Conservation (phyloP, 2,329 filamentous ascomycete genomes). For the Drechslera avenae region DNA sequence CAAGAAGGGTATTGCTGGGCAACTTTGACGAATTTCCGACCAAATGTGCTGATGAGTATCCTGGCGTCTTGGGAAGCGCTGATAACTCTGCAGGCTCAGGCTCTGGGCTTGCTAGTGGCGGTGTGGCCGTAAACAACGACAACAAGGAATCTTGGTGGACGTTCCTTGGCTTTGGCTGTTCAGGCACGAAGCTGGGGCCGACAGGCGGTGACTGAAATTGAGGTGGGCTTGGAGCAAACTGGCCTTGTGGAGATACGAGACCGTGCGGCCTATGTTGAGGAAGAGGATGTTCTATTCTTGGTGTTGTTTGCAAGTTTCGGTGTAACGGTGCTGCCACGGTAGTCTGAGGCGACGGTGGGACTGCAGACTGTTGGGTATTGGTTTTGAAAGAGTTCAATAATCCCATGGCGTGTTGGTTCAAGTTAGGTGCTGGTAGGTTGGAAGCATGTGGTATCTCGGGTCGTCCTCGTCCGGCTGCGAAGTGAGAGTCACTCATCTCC, state of each 20-base stretch:
- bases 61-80: conserved; percentile 50
- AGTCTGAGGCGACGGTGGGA: conserved; percentile 11
- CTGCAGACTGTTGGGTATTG: conserved; percentile 29
- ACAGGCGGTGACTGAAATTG: conserved; percentile 38
- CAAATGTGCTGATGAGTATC: conserved; percentile 30
- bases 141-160: conserved; percentile 54
- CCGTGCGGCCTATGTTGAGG: conserved; percentile 30
- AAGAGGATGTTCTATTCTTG: conserved; percentile 30
- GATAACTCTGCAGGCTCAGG: conserved; percentile 54
- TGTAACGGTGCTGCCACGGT: conserved; percentile 18
- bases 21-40: conserved; percentile 19
- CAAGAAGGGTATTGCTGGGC: conserved; percentile 27
- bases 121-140: conserved; percentile 50
- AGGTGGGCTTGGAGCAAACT: conserved; percentile 36
- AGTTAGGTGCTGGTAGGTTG: conserved; percentile 62
- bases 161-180: conserved; percentile 45
- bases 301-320: conserved; percentile 28
- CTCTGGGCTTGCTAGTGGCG: conserved; percentile 32
- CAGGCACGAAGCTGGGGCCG: conserved; percentile 29
- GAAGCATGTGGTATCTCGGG: conserved; percentile 60
- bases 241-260: conserved; percentile 31
- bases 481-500: conserved; percentile 37
- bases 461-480: conserved; percentile 44
- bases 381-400: conserved; percentile 64
- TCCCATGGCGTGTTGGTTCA: conserved; percentile 63